These are phyloP conservation scores for Umbelopsis sp. DNA, from an alignment of 371 early-diverging fungal species.

Conservation along the genomic window DNA sequence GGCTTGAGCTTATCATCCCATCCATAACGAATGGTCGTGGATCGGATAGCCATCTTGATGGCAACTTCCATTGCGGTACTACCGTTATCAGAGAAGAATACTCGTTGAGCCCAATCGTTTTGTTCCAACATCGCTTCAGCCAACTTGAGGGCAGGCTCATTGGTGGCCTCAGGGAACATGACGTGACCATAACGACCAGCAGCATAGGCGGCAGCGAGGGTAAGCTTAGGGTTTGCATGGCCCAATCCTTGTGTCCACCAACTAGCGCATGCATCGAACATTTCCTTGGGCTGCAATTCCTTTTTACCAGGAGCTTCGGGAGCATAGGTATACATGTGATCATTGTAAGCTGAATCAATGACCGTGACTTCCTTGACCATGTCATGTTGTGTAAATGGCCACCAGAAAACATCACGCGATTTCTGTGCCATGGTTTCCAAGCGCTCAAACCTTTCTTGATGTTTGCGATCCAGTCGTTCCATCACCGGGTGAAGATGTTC, in stretches of 20 bases:
- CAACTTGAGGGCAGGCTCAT: conserved; percentile 72
- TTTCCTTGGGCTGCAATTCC: conserved; percentile 35
- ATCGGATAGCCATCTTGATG: conserved; percentile 78
- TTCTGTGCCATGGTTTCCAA: conserved; percentile 62
- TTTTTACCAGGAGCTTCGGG: conserved; percentile 7
- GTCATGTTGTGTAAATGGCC: conserved; percentile 86
- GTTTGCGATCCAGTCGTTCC: conserved; percentile 46
- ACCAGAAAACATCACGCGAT: conserved; percentile 69
- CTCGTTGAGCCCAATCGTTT: conserved; percentile 71
- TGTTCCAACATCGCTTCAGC: conserved; percentile 70
- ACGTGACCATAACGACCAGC: conserved; percentile 85
- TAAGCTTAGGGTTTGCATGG: conserved; percentile 70
- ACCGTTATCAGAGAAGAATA: conserved; percentile 86
- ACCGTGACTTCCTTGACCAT: conserved; percentile 69
- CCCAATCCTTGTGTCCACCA: conserved; percentile 91
- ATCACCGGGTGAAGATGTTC: conserved; percentile 52
- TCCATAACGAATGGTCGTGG: conserved; percentile 46
- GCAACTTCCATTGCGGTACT: conserved; percentile 83
- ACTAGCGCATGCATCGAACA: conserved; percentile 80
- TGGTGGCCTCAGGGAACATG: conserved; percentile 79
- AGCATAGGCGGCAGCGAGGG: conserved; percentile 68
- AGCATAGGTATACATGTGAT: conserved; percentile 60
- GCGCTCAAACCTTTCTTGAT: conserved; percentile 59
- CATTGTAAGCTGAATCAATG: conserved; percentile 79
- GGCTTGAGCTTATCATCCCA: conserved; percentile 47